phyloP scores from a whole-genome alignment of 2,329 filamentous ascomycete species.

The Trichoderma semiorbis region DNA sequence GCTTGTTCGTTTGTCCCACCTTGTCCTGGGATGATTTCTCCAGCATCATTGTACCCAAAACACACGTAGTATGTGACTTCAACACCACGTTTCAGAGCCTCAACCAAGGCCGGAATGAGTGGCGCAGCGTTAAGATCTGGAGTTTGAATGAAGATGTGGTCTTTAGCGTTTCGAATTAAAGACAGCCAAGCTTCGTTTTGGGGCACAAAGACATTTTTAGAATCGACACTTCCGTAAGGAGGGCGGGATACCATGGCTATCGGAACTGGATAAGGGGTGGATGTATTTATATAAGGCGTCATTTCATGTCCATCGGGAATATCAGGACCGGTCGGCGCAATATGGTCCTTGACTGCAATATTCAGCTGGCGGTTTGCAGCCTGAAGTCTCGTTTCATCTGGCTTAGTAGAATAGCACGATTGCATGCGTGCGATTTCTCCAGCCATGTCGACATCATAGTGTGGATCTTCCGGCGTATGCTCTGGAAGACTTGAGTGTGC shows the following conservation, averaged over 20 bases:
- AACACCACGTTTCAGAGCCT: constrained; percentile 64
- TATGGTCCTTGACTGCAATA: constrained; percentile 51
- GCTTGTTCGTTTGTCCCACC: constrained; percentile 74
- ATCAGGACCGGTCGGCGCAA: constrained; percentile 53
- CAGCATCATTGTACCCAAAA: constrained; percentile 75
- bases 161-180: constrained; percentile 60
- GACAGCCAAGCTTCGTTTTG: constrained; percentile 76
- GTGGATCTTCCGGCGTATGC: constrained; percentile 55
- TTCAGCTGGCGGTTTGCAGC: constrained; percentile 65
- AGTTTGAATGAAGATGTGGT: constrained; percentile 71
- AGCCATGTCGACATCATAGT: constrained; percentile 61
- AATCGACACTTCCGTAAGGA: constrained; percentile 63
- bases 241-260: constrained; percentile 69
- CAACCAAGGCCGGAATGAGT: constrained; percentile 59
- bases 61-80: constrained; percentile 69
- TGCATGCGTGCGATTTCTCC: constrained; percentile 62
- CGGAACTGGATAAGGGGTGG: constrained; percentile 53
- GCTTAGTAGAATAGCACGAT: constrained; percentile 47
- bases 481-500: constrained; percentile 40
- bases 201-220: constrained; percentile 59
- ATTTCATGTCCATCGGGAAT: constrained; percentile 52
- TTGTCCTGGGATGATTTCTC: constrained; percentile 71
- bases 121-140: constrained; percentile 73
- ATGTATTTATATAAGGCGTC: constrained; percentile 57
- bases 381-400: constrained; percentile 51